Base-by-base conservation (phyloP, 2,329 filamentous ascomycete species). In the Claviceps maximensis region DNA sequence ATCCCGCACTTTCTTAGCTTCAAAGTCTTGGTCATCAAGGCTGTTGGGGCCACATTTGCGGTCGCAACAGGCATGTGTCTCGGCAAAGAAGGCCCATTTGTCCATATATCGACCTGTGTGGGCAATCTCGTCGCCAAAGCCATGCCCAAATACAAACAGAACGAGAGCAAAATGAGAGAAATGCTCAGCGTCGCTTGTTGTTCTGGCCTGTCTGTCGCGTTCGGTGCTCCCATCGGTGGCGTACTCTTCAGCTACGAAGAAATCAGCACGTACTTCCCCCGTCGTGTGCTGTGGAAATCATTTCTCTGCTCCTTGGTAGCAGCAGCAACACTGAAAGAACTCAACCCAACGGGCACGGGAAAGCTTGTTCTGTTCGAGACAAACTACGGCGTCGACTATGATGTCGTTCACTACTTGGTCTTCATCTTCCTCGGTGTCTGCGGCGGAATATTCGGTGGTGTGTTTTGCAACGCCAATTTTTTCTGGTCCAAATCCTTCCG, bases 321-420 rank as follows among this genome's bases (percentile, higher is more conserved):
- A 0, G 78, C 78, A 0, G 72, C 80, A 47, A 69, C 76, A 4
- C 66, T 82, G 23, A 78, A 75, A 59, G 71, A 72, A 2, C 67
- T 82, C n/a, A 80, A 82, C 59, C 79, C 78, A 0, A 80, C 70
- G 1, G 76, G 77, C 1, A 82, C 78, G 0, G 79, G 79, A 2
- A 81, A 80, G 58, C 66, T 82, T 4, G 77, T 80, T 0, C 70
- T 82, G 5, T 83, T 81, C 59, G 77, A 82, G 58, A 81, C 78
- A 4, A 74, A 76, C 50, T 82, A 80, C 56, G 76, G 74, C 4
- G 74, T 74, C 2, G 70, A 73, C n/a, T 82, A 81, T 58, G 62
- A 71, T n/a, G 63, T 74, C 1, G 60, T 74, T 10, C 76, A 82
- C 57, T 81, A 81, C 58, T 59, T 78, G 2, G 69, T 80, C 36